Conservation (phyloP, 1,284 basidiomycete species). For the Neolentinus lepideus region DNA sequence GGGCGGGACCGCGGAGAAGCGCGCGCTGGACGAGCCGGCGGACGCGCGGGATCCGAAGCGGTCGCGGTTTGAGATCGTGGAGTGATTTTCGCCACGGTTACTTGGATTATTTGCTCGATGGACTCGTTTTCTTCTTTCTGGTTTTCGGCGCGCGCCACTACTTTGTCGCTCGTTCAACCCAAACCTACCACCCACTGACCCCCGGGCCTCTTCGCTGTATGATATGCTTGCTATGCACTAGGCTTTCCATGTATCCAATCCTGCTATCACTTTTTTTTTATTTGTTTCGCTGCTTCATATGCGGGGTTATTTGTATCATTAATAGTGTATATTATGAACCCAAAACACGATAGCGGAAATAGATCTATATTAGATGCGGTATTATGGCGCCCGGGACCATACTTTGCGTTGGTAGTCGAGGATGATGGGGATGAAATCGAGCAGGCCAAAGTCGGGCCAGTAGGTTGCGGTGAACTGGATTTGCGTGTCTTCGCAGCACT, state of each 20-base stretch:
- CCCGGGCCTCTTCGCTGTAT: background rate
- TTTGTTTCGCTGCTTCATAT: background rate
- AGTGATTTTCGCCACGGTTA: conserved; percentile 24
- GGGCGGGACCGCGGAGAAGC: conserved; percentile 31
- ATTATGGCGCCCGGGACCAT: conserved; percentile 29
- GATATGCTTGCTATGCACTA: background rate
- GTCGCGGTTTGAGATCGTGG: conserved; percentile 64
- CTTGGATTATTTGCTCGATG: background rate
- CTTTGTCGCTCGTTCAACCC: background rate
- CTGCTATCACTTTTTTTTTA: background rate
- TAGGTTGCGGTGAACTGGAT: conserved; percentile 88
- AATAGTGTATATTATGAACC: background rate
- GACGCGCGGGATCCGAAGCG: conserved; percentile 54
- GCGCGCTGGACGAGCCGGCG: conserved; percentile 34
- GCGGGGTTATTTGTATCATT: background rate
- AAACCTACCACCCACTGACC: background rate
- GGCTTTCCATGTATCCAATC: background rate
- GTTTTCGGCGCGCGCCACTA: too few species aligned
- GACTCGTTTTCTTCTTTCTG: background rate
- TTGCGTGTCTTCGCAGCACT: conserved; percentile 80
- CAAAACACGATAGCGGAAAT: background rate
- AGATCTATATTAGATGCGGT: background rate
- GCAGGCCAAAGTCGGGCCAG: conserved; percentile 94
- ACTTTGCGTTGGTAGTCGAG: conserved; percentile 79
- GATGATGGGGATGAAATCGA: conserved; percentile 81